Evolutionary conservation across 75 land plant genomes (phyloP).

Genomic region (Pinus taeda): DNA sequence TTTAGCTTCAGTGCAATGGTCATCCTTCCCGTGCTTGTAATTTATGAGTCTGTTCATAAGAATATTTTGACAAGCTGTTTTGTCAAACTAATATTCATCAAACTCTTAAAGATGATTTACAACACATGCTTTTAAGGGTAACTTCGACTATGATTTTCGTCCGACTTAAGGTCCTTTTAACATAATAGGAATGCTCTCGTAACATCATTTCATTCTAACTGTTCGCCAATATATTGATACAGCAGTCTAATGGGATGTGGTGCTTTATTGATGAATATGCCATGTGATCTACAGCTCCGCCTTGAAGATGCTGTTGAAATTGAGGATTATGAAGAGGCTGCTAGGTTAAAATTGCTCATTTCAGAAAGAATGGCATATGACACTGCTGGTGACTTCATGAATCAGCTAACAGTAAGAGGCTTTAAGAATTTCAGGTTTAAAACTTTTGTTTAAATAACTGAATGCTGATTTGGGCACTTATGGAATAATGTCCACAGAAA

Average conservation of each 20-base stretch:
- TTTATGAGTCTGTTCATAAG: neutral
- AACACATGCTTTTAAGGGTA: neutral
- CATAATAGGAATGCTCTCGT: too few relatives aligned
- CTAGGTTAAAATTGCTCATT: conserved; percentile 32
- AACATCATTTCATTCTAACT: neutral
- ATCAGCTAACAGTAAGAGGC: conserved; percentile 21
- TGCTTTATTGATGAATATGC: conserved; percentile 5
- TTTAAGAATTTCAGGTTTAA: neutral
- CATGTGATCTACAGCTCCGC: conserved; percentile 14
- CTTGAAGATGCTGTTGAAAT: conserved; percentile 30
- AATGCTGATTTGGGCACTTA: neutral
- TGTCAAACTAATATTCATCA: neutral
- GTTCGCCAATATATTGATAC: neutral
- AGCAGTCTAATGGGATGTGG: neutral
- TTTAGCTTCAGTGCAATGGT: too few relatives aligned
- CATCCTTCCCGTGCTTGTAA: too few relatives aligned
- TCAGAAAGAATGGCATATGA: conserved; percentile 25
- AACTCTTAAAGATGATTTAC: neutral
- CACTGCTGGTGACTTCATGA: conserved; percentile 28
- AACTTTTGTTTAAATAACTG: neutral
- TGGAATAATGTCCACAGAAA: conserved; percentile 27
- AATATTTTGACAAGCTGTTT: neutral
- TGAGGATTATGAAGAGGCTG: conserved; percentile 38
- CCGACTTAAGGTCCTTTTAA: too few relatives aligned
- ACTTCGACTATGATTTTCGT: neutral